Evolutionary conservation across 768 basidiomycete genomes (phyloP).

Genomic region (Kondoa malvinella): DNA sequence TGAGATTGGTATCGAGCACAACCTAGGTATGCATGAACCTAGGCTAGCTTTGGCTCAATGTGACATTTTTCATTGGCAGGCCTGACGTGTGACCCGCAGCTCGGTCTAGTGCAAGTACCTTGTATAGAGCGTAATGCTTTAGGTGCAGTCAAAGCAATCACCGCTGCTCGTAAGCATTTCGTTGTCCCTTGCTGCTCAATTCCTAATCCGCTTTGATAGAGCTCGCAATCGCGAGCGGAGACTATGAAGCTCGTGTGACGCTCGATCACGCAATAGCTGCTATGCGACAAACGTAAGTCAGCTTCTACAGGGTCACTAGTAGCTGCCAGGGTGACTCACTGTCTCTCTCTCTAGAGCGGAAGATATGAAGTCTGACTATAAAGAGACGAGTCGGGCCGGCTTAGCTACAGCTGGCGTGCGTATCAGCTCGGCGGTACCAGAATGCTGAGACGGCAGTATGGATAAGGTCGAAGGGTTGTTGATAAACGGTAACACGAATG

Average conservation of each 20-base stretch:
- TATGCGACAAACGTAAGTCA: slow-evolving; percentile 53
- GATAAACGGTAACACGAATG: too few species aligned
- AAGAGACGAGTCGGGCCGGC: background rate
- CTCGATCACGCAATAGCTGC: slow-evolving; percentile 92
- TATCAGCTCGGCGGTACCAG: background rate
- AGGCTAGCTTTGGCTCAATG: slow-evolving; percentile 28
- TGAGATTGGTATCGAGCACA: slow-evolving; percentile 67
- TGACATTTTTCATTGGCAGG: slow-evolving; percentile 18
- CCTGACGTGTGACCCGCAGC: slow-evolving; percentile 72
- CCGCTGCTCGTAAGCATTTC: slow-evolving; percentile 78
- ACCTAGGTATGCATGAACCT: slow-evolving; percentile 36
- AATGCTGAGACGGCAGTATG: slow-evolving; percentile 6
- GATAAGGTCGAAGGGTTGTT: too few species aligned
- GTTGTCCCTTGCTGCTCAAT: too few species aligned
- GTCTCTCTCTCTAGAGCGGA: too few species aligned
- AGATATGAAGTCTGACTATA: background rate
- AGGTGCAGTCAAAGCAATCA: slow-evolving; percentile 26
- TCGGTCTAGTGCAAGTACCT: slow-evolving; percentile 82
- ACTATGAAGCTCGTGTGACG: slow-evolving; percentile 38
- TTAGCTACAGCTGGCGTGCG: background rate
- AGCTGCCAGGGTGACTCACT: too few species aligned
- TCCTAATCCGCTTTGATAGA: too few species aligned
- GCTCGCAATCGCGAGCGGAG: background rate
- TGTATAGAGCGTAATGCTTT: slow-evolving; percentile 46
- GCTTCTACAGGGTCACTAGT: background rate